A percentile compares a stretch with the other conserved stretches of the same genome.
phyloP scores from a whole-genome alignment of 1,284 basidiomycete species.

The Melampsora americana region DNA sequence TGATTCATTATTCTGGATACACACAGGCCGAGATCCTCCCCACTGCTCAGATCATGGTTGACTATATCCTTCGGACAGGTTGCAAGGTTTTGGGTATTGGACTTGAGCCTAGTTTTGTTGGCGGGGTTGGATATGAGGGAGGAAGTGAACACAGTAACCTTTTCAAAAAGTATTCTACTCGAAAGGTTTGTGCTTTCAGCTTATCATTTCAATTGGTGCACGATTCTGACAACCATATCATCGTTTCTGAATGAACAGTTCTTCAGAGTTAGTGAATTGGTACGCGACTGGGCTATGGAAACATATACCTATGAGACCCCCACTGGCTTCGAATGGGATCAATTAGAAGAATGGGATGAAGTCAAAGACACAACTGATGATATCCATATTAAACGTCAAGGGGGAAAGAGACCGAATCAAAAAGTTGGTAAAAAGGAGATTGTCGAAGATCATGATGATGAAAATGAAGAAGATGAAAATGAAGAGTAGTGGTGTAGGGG shows the following conservation, averaged over 20 bases:
- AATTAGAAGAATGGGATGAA: constrained; percentile 31
- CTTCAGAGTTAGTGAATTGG: constrained; percentile 39
- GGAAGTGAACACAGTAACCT: constrained; percentile 39
- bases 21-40: constrained; percentile 77
- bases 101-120: constrained; percentile 26
- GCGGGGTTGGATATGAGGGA: constrained; percentile 28
- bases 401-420: neutral
- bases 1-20: constrained; percentile 89
- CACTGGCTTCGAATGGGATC: constrained; percentile 35
- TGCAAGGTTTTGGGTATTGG: constrained; percentile 28
- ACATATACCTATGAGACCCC: constrained; percentile 30
- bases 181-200: constrained; percentile 13
- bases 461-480: neutral
- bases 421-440: neutral
- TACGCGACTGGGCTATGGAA: constrained; percentile 37
- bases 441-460: neutral
- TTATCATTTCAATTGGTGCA: neutral
- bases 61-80: constrained; percentile 71
- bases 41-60: constrained; percentile 86
- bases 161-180: constrained; percentile 40
- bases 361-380: neutral
- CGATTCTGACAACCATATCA: neutral
- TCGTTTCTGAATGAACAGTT: constrained; percentile 12
- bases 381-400: neutral
- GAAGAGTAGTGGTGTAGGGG: neutral